These are phyloP conservation scores for Paramecium sonneborni DNA, from an alignment of 73 alveolate genomes.

Conservation along the genomic window DNA sequence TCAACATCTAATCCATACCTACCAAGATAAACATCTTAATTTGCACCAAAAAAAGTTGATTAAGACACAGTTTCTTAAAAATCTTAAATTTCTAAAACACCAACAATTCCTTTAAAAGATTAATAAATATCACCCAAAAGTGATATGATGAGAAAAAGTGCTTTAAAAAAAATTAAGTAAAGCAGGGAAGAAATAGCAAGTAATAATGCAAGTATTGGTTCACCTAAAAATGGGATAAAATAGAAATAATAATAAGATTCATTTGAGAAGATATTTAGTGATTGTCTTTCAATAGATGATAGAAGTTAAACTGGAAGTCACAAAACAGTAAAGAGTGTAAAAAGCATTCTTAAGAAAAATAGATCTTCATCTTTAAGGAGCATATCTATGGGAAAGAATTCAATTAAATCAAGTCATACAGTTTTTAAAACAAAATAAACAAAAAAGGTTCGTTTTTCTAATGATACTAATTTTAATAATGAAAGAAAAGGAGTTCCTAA, in stretches of 20 bases:
- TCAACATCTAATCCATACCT: neutral
- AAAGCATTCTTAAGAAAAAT: neutral
- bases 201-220: neutral
- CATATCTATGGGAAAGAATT: neutral
- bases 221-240: neutral
- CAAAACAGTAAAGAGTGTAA: neutral
- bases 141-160: neutral
- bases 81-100: neutral
- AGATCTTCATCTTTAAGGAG: neutral
- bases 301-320: neutral
- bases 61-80: conserved; percentile 6
- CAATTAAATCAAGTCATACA: neutral
- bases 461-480: conserved; percentile 30
- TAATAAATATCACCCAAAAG: neutral
- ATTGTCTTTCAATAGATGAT: neutral
- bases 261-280: conserved; percentile 22
- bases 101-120: neutral
- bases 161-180: neutral
- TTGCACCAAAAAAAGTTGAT: conserved; percentile 2
- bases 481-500: neutral
- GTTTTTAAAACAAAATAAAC: neutral
- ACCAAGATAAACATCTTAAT: neutral
- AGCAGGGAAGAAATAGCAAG: neutral
- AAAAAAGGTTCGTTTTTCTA: conserved; percentile 23
- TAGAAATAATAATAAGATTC: neutral